Base-by-base conservation (phyloP, 2,329 filamentous ascomycete genomes). In the Nemania diffusa region DNA sequence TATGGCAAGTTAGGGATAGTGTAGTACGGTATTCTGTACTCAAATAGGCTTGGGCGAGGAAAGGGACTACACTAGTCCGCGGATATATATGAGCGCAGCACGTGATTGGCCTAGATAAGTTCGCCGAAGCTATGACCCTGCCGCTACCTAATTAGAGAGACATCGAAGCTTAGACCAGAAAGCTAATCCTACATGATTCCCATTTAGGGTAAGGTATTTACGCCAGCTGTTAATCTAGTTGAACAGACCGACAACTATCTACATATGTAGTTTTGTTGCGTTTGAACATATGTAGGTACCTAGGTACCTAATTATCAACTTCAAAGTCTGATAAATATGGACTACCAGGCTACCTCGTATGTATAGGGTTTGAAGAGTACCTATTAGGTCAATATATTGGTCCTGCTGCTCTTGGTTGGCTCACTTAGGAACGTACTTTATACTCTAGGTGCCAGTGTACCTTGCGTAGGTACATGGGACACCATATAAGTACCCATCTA, bases 1-100 rank as follows among this genome's bases (percentile, higher is more conserved):
- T 22, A 11, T 44, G 29, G n/a, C 46, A 53, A 51, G 61, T n/a
- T n/a, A n/a, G 61, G 50, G 13, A 40, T n/a, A 32, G 5, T 32
- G 29, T 9, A 32, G 44, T 29, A 22, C 40, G n/a, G n/a, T 44
- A n/a, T n/a, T 9, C 5, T 44, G 40, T 34, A 34, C 64, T 50
- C 55, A 48, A 29, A 62, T 66, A 57, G 66, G 63, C 20, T 67
- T 68, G 52, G 68, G 57, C 63, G 29, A 42, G 32, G 27, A n/a
- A n/a, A 20, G 40, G 34, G 17, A 8, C 27, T 46, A 8, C 15
- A 40, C 37, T 40, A 44, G 40, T 20, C 40, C 3, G 26, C 22
- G 37, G 11, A 15, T 24, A 15, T 11, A 15, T 24, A 8, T 11
- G 17, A 52, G 17, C 22, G 29, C 29, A 50, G 20, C 15, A 29